Evolutionary conservation across 805 yeast species (phyloP).

Genomic region (Saccharomycopsis sp.): DNA sequence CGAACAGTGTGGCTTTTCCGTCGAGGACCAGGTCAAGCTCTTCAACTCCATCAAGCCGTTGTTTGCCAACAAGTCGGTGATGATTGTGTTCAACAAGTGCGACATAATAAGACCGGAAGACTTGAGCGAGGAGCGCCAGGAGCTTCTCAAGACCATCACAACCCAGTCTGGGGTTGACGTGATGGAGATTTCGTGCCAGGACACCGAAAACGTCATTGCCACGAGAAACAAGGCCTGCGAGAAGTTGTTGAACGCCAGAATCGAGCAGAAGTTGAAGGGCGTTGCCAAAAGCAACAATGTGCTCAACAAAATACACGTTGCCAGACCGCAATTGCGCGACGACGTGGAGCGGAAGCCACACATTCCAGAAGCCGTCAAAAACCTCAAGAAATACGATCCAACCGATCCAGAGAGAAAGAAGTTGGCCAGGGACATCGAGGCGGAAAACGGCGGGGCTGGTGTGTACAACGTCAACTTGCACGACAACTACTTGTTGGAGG

Average conservation of each 20-base stretch:
- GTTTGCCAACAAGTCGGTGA: constrained; percentile 92
- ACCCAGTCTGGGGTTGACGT: constrained; percentile 80
- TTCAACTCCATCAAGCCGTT: constrained; percentile 96
- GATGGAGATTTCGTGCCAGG: constrained; percentile 87
- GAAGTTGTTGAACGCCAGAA: constrained; percentile 87
- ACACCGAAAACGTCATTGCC: constrained; percentile 90
- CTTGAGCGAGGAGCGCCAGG: constrained; percentile 68
- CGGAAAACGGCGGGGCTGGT: constrained; percentile 98
- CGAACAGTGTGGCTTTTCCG: constrained; percentile 97
- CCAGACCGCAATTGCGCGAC: constrained; percentile 85
- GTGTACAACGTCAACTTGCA: constrained; percentile 90
- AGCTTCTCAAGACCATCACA: constrained; percentile 56
- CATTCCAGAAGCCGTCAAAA: constrained; percentile 72
- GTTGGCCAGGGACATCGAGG: constrained; percentile 84
- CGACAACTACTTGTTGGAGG: constrained; percentile 86
- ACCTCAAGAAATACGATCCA: constrained; percentile 59
- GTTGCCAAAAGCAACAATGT: constrained; percentile 83
- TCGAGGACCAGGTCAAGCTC: constrained; percentile 94
- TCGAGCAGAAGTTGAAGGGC: constrained; percentile 94
- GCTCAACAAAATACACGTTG: constrained; percentile 91
- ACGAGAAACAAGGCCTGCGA: constrained; percentile 98
- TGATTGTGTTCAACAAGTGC: constrained; percentile 92
- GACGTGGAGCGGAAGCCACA: constrained; percentile 70
- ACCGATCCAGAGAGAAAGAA: constrained; percentile 76
- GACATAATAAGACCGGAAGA: constrained; percentile 87